Percentiles rank a stretch among this genome's conserved stretches.
Conservation (phyloP, 129 eudicot species). For the Escallonia rubra region DNA sequence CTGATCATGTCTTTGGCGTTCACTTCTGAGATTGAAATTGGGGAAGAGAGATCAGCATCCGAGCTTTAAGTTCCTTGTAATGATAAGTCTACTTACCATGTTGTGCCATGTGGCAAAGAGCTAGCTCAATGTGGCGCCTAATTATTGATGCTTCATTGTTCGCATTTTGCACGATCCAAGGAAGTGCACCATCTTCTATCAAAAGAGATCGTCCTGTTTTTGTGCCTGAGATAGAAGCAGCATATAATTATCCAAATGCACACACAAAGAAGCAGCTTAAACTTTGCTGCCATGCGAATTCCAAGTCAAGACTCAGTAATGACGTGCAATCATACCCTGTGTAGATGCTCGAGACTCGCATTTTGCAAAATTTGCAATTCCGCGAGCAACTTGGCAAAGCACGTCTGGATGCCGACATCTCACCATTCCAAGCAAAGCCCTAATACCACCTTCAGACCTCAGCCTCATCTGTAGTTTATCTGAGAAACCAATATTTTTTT, state of each 20-base stretch:
- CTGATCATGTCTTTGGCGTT: slow-evolving; percentile 84
- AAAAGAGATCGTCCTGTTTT: slow-evolving; percentile 63
- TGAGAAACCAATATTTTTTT: slow-evolving; percentile 25
- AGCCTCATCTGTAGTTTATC: slow-evolving; percentile 84
- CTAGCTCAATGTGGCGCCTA: slow-evolving; percentile 92
- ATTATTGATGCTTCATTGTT: slow-evolving; percentile 85
- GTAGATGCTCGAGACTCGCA: slow-evolving; percentile 88
- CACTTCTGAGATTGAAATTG: slow-evolving; percentile 49
- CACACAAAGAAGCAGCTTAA: background rate
- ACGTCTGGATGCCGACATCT: slow-evolving; percentile 96
- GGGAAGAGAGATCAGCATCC: background rate
- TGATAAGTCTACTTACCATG: slow-evolving; percentile 46
- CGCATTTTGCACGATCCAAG: slow-evolving; percentile 98
- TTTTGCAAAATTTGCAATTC: slow-evolving; percentile 97
- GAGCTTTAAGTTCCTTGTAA: background rate
- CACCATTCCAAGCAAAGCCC: slow-evolving; percentile 93
- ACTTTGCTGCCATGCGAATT: too few relatives aligned
- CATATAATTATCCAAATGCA: background rate
- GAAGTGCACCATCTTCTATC: slow-evolving; percentile 92
- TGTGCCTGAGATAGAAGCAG: slow-evolving; percentile 36
- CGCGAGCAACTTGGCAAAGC: slow-evolving; percentile 98
- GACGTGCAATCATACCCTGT: slow-evolving; percentile 44
- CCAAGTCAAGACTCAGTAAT: too few relatives aligned
- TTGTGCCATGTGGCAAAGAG: slow-evolving; percentile 97
- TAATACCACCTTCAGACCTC: slow-evolving; percentile 95